Evolutionary conservation across 2,329 filamentous ascomycete genomes (phyloP), one percentile per base, ranked within the genome.

Genomic region (Stagonosporopsis vannaccii): DNA sequence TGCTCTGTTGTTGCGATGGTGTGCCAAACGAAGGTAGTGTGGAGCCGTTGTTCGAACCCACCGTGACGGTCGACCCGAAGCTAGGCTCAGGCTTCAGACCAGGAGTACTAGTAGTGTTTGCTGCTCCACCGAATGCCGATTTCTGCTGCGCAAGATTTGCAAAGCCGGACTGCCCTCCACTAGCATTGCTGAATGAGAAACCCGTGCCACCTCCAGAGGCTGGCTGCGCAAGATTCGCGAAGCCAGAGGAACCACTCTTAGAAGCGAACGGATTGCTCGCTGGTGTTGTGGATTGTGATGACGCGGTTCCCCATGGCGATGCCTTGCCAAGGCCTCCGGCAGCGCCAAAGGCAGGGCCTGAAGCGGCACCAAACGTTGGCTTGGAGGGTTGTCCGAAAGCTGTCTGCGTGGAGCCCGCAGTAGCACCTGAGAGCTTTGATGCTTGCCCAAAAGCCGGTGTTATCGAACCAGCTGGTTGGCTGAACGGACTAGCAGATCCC

Each of bases 21-120:
- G 73, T 74, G 26, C 62, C 63, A 63, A 66, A 75, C 2, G 71
- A 75, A 20, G 69, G 68, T 6, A 74, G 52, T 2, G 71, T 73
- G 7, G 72, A 75, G 3, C 70, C 70, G 46, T 64, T 60, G 42
- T 64, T 68, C 19, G 75, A 76, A 45, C 66, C 68, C 39, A 78
- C 57, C n/a, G 71, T 75, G 19, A 77, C 67, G 3, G 78, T 79
- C 4, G 78, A 80, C 5, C 75, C 78, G 60, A 77, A 77, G 48
- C 77, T 75, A 13, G 59, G 71, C 59, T 69, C 69, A 9, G 68
- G 65, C 41, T 59, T 71, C 33, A 72, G 58, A 46, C 63, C 64
- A 26, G 47, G 37, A 23, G 41, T 62, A 59, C 39, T 62, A 59
- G 25, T 40, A 35, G 46, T 28, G 36, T 58, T 62, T 8, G 61